Evolutionary conservation across 192 early-diverging fungal species (phyloP).

Genomic region (Entomortierella parvispora): DNA sequence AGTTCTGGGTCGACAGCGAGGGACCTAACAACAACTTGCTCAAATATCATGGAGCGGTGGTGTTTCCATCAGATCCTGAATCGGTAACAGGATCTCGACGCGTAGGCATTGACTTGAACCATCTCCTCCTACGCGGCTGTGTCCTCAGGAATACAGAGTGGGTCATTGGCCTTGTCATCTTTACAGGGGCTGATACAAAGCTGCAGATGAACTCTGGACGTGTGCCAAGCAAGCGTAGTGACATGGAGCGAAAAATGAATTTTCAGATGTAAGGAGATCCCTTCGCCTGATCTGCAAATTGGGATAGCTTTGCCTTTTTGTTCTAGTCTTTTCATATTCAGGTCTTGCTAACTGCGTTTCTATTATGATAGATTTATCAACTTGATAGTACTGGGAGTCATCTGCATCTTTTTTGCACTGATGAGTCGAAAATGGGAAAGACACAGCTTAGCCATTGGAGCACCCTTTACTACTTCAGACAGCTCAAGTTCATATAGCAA

Average conservation of each 20-base stretch:
- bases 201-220: constrained; percentile 79
- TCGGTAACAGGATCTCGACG: constrained; percentile 11
- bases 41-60: constrained; percentile 70
- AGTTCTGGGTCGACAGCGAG: constrained; percentile 67
- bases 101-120: constrained; percentile 69
- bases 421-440: constrained; percentile 26
- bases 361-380: constrained; percentile 75
- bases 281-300: too few species aligned
- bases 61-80: constrained; percentile 14
- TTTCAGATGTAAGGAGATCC: constrained; percentile 61
- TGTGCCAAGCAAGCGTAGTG: constrained; percentile 74
- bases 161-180: constrained; percentile 77
- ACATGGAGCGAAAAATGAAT: constrained; percentile 79
- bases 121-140: constrained; percentile 77
- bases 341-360: too few species aligned
- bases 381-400: constrained; percentile 69
- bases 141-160: constrained; percentile 79
- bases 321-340: too few species aligned
- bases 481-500: not conserved
- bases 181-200: constrained; percentile 82
- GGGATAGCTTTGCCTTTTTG: too few species aligned
- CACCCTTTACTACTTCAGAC: constrained; percentile 1
- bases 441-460: not conserved
- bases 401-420: constrained; percentile 70
- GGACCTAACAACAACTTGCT: constrained; percentile 68